phyloP scores from a whole-genome alignment of 768 basidiomycete species.

The Russula brevipes region DNA sequence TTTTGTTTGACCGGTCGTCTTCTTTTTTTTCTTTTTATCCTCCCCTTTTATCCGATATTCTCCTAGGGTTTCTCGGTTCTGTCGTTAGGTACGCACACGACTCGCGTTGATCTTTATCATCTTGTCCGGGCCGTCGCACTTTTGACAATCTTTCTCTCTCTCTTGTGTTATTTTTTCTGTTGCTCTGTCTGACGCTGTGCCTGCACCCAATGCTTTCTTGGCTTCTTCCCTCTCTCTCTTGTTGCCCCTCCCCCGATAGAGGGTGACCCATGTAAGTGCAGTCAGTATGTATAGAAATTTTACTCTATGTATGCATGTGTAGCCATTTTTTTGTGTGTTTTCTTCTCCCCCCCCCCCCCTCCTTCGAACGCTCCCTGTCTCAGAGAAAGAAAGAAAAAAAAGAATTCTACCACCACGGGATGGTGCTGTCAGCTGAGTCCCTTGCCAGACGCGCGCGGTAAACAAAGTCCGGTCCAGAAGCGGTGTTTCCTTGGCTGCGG shows the following conservation, averaged over 20 bases:
- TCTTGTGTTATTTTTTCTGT: not conserved
- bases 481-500: constrained; percentile 2
- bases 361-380: not conserved
- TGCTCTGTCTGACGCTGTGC: constrained; percentile 5
- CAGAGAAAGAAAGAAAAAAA: constrained; percentile 5
- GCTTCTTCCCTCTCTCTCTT: not conserved
- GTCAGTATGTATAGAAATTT: constrained; percentile 17
- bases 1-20: constrained; percentile 7
- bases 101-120: not conserved
- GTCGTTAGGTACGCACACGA: not conserved
- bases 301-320: constrained; percentile 19
- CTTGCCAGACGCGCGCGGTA: too few species aligned
- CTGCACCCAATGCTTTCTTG: constrained; percentile 8
- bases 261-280: constrained; percentile 18
- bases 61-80: constrained; percentile 4
- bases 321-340: constrained; percentile 2
- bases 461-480: not conserved
- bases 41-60: not conserved
- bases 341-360: not conserved
- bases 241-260: not conserved
- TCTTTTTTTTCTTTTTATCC: not conserved
- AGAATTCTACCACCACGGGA: not conserved
- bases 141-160: constrained; percentile 5
- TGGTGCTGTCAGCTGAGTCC: not conserved
- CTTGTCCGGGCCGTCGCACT: constrained; percentile 3